A percentile compares a stretch with the other conserved stretches of the same genome.
Conservation (phyloP, 495 filamentous ascomycete genomes). For the Xylaria curta region DNA sequence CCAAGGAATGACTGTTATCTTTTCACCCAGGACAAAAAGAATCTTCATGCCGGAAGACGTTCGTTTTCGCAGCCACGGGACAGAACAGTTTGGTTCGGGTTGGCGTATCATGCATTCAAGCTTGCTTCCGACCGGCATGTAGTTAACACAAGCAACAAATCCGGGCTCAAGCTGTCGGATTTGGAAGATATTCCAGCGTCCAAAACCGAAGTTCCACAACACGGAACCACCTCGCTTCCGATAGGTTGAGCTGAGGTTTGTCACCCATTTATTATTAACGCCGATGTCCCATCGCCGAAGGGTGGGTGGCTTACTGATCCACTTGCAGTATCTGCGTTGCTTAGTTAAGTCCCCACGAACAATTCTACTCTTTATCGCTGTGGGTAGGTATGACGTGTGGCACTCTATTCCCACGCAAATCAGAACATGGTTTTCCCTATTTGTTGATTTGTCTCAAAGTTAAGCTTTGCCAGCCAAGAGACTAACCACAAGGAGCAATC, state of each 20-base stretch:
- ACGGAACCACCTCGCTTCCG: neutral
- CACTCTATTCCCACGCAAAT: neutral
- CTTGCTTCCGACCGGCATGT: neutral
- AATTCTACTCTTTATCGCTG: neutral
- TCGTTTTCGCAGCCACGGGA: neutral
- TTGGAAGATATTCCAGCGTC: neutral
- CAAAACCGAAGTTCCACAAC: conserved; percentile 8
- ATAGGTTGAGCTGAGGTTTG: neutral
- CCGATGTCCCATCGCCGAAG: neutral
- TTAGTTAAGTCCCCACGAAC: neutral
- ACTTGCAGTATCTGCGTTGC: neutral
- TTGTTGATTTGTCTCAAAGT: neutral
- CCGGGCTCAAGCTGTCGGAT: conserved; percentile 13
- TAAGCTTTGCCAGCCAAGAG: neutral
- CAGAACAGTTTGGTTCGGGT: neutral
- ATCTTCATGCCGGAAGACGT: neutral
- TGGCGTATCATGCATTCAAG: neutral
- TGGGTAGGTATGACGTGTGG: neutral
- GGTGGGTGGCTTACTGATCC: neutral
- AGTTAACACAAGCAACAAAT: neutral
- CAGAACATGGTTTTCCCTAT: neutral
- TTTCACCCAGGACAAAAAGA: neutral
- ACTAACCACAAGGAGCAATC: neutral
- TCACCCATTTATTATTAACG: neutral
- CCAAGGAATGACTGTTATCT: neutral